Evolutionary conservation across 1,139 yeast species (phyloP).

Genomic region (Blastobotrys serpentis): DNA sequence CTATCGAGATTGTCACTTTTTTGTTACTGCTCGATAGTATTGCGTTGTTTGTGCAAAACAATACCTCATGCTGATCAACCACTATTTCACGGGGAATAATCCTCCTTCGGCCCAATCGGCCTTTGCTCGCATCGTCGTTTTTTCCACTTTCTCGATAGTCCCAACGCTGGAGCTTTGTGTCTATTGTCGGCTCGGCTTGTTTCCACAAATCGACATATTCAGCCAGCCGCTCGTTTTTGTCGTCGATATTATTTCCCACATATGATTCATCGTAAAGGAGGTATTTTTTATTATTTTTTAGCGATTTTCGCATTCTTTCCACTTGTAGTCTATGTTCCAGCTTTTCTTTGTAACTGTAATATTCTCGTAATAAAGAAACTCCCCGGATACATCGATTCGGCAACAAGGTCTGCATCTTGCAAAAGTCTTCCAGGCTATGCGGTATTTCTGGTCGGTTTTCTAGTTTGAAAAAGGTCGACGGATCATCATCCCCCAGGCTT

Average conservation of each 20-base stretch:
- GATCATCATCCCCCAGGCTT: constrained; percentile 3
- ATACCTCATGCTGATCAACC: too few species aligned
- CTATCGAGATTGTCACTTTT: neutral
- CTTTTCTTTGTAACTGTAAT: constrained; percentile 14
- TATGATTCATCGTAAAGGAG: constrained; percentile 1
- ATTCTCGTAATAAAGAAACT: constrained; percentile 25
- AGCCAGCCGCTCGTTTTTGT: neutral
- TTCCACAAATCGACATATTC: constrained; percentile 16
- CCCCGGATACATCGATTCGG: constrained; percentile 22
- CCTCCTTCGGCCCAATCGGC: neutral
- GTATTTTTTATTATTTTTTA: neutral
- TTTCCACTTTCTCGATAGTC: constrained; percentile 20
- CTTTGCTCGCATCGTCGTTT: constrained; percentile 1
- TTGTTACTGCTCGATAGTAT: neutral
- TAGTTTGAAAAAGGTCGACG: constrained; percentile 15
- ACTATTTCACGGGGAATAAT: neutral
- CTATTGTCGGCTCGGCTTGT: constrained; percentile 5
- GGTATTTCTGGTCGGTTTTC: constrained; percentile 20
- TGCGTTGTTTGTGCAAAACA: neutral
- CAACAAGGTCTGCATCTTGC: neutral
- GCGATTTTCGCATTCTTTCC: neutral
- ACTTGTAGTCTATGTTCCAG: constrained; percentile 7
- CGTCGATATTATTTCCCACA: neutral
- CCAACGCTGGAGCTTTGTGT: constrained; percentile 20
- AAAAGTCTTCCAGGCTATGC: neutral